Percentiles rank a stretch among this genome's conserved stretches.
These are phyloP conservation scores for Chloris gayana DNA, from an alignment of 176 grass and related monocot genomes.

Conservation along the genomic window DNA sequence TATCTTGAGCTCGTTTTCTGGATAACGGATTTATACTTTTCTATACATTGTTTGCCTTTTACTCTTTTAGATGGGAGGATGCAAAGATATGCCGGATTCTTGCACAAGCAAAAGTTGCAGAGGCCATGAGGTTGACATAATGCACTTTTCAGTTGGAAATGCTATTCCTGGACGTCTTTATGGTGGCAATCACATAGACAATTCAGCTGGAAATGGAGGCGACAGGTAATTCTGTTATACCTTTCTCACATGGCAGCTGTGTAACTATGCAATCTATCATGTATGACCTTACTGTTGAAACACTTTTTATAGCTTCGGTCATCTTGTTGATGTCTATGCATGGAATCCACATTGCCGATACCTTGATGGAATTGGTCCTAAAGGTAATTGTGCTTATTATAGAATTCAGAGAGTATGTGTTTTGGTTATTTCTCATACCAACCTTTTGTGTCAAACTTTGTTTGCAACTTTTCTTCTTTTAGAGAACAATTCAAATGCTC, in stretches of 20 bases:
- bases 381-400: slow-evolving; percentile 56
- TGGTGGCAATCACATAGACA: slow-evolving; percentile 89
- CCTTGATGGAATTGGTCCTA: slow-evolving; percentile 85
- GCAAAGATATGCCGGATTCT: slow-evolving; percentile 56
- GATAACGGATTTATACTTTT: neutral
- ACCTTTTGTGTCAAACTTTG: slow-evolving; percentile 7
- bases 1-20: neutral
- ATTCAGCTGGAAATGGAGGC: slow-evolving; percentile 75
- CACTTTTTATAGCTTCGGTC: slow-evolving; percentile 67
- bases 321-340: slow-evolving; percentile 92
- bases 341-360: slow-evolving; percentile 94
- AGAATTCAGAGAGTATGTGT: slow-evolving; percentile 18
- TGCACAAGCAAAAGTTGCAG: slow-evolving; percentile 87
- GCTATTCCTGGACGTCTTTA: slow-evolving; percentile 98
- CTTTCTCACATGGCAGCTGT: slow-evolving; percentile 19
- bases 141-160: slow-evolving; percentile 95
- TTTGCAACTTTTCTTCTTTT: slow-evolving; percentile 36
- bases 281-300: slow-evolving; percentile 7
- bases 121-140: slow-evolving; percentile 92
- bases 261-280: neutral
- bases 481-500: slow-evolving; percentile 90
- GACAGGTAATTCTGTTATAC: slow-evolving; percentile 66
- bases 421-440: neutral
- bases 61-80: slow-evolving; percentile 96
- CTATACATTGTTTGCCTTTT: slow-evolving; percentile 33